Evolutionary conservation across 768 basidiomycete genomes (phyloP), one percentile per base, ranked within the genome.

Genomic region (Pulveroboletus sp.): DNA sequence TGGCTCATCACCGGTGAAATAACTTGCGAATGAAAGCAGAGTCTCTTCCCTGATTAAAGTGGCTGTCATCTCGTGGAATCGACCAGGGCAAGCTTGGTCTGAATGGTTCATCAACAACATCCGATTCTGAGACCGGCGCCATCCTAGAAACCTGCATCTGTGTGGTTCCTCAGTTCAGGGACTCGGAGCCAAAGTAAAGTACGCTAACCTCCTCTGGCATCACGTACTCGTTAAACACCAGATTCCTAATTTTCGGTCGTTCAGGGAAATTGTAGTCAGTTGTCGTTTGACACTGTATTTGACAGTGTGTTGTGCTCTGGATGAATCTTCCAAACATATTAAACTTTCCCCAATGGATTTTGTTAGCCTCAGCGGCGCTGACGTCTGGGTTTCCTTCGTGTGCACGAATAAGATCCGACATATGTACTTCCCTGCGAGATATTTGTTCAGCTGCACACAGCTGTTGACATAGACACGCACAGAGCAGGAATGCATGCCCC

Each of bases 291-390:
- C 87, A 91, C 51, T 87, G 82, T 9, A 79, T 69, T 69, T 95
- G 93, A 59, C 86, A 92, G 53, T 86, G 80, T 0, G 78, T 76
- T 6, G 93, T 86, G 59, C 79, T 82, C 44, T 80, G 78, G 49
- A 95, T 82, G 60, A 93, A 92, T 52, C 84, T 79, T 28, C 86
- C 93, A 73, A 97, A 87, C 80, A 92, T 86, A 57, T 86, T 87
- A 69, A 89, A 96, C 69, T 98, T 98, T 26, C 86, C 89, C 95
- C 95, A 98, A 61, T 97, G 93, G 47, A 97, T 88, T 63, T 83
- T 82, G 36, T 66, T 72, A 4, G 82, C 74, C 59, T 89, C 85
- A 18, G 77, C 71, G 7, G 81, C 71, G 54, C 80, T 79, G 54
- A 80, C 76, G 58, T 94, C 89, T 3, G 76, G 74, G 53, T 95